These are phyloP conservation scores for Zelonia costaricensis DNA, from an alignment of 208 protist species.

Conservation along the genomic window DNA sequence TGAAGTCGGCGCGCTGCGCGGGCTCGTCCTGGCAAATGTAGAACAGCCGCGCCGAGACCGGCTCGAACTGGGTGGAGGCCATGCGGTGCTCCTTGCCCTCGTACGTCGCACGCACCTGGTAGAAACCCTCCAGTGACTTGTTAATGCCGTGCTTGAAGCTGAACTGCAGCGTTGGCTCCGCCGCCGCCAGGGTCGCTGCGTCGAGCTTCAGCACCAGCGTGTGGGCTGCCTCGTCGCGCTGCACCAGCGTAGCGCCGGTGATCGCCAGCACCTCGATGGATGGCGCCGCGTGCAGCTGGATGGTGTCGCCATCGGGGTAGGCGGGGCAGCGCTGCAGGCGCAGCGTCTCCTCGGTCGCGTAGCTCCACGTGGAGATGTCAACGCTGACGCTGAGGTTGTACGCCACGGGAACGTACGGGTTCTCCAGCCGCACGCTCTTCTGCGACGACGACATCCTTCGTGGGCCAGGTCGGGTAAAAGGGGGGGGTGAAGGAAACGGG, in stretches of 20 bases:
- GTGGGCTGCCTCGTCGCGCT: slow-evolving; percentile 44
- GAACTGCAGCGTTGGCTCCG: slow-evolving; percentile 66
- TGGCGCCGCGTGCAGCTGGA: slow-evolving; percentile 71
- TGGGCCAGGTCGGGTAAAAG: too few species aligned
- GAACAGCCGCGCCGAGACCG: slow-evolving; percentile 92
- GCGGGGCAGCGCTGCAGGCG: slow-evolving; percentile 39
- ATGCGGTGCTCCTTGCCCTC: slow-evolving; percentile 84
- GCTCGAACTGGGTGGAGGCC: slow-evolving; percentile 97
- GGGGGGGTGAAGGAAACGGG: neutral
- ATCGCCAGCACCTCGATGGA: slow-evolving; percentile 58
- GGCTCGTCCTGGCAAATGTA: slow-evolving; percentile 98
- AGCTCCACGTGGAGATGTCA: slow-evolving; percentile 74
- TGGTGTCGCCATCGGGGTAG: slow-evolving; percentile 26
- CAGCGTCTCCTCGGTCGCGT: slow-evolving; percentile 67
- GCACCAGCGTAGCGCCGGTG: slow-evolving; percentile 49
- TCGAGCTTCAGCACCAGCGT: slow-evolving; percentile 71
- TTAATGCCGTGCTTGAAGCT: slow-evolving; percentile 83
- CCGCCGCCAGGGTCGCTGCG: slow-evolving; percentile 30
- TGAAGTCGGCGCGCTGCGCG: slow-evolving; percentile 95
- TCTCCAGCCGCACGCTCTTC: slow-evolving; percentile 64
- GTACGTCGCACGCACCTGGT: slow-evolving; percentile 74
- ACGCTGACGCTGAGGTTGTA: slow-evolving; percentile 74
- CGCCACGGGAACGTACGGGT: slow-evolving; percentile 69
- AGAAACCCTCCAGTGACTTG: slow-evolving; percentile 93
- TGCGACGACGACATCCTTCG: too few species aligned